Evolutionary conservation across 169 alveolate genomes (phyloP), one percentile per base, ranked within the genome.

Genomic region (Sarcocystis neurona): DNA sequence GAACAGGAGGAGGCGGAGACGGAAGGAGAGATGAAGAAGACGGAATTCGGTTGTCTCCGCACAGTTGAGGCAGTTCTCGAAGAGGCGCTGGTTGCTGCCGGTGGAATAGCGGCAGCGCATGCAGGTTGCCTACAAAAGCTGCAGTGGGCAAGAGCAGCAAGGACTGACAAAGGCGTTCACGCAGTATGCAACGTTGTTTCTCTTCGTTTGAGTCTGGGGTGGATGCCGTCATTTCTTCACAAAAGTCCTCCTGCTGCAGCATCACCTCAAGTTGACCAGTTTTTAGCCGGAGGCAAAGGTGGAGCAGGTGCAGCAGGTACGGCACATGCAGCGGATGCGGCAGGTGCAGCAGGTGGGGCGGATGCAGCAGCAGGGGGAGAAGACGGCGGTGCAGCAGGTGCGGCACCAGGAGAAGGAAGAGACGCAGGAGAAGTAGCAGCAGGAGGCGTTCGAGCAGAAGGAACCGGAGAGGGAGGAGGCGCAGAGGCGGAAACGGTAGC

Each of bases 131-230:
- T 84, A 39, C 89, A 87, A 80, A 94, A 92, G 70, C 91, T 93
- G 20, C 94, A 89, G 39, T 88, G 94, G 93, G 93, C 98, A 4
- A 93, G 96, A 77, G 96, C 96, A 1, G 97, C 97, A n/a, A 87
- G 98, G 44, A 96, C 98, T 27, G 98, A 96, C 85, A 92, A 94
- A 80, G 98, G 98, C n/a, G 98, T 96, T 0, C 97, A 95, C 63
- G 97, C 97, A 2, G 94, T 93, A 2, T 95, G 95, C 89, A 93
- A 93, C 48, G 92, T 89, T 39, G 90, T 95, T 43, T 94, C 94
- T 1, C 92, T 94, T 34, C 91, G 95, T n/a, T 78, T 86, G n/a
- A n/a, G 56, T 60, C 58, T 82, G 2, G 88, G 88, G 2, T 79
- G 30, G n/a, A 70, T 70, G 3, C 4, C 37, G 63, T 41, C n/a